These are phyloP conservation scores for Trichoderma afroharzianum DNA, from an alignment of 2,329 filamentous ascomycete genomes.

Conservation along the genomic window DNA sequence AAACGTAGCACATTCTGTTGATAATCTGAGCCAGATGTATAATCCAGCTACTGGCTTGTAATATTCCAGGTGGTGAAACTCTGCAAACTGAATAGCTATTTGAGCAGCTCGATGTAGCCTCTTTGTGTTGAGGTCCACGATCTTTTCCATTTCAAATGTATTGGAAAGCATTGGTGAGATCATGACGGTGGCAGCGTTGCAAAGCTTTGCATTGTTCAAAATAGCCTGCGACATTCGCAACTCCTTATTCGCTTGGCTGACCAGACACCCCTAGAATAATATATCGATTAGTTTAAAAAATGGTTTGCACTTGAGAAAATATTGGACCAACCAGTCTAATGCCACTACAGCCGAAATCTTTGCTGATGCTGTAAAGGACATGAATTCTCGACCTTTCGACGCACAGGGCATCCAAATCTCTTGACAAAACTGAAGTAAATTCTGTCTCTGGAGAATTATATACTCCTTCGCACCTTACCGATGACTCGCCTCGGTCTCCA, in stretches of 20 bases:
- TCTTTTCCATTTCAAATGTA: not conserved
- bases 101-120: not conserved
- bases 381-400: slow-evolving; percentile 6
- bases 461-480: not conserved
- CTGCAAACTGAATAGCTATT: slow-evolving; percentile 5
- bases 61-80: slow-evolving; percentile 8
- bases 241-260: slow-evolving; percentile 9
- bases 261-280: not conserved
- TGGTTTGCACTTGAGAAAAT: not conserved
- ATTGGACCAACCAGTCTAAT: not conserved
- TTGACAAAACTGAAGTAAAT: slow-evolving; percentile 13
- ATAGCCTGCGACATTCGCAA: slow-evolving; percentile 14
- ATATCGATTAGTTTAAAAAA: not conserved
- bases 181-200: slow-evolving; percentile 10
- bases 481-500: not conserved
- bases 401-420: not conserved
- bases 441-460: not conserved
- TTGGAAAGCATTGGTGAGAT: not conserved
- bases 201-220: slow-evolving; percentile 12
- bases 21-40: slow-evolving; percentile 11
- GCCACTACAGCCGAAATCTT: slow-evolving; percentile 15
- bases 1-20: not conserved
- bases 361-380: slow-evolving; percentile 13
- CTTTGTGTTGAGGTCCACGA: not conserved
- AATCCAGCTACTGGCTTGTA: slow-evolving; percentile 15